A percentile compares a stretch with the other conserved stretches of the same genome.
Conservation (phyloP, 2,329 filamentous ascomycete genomes). For the Fusarium newnesense region DNA sequence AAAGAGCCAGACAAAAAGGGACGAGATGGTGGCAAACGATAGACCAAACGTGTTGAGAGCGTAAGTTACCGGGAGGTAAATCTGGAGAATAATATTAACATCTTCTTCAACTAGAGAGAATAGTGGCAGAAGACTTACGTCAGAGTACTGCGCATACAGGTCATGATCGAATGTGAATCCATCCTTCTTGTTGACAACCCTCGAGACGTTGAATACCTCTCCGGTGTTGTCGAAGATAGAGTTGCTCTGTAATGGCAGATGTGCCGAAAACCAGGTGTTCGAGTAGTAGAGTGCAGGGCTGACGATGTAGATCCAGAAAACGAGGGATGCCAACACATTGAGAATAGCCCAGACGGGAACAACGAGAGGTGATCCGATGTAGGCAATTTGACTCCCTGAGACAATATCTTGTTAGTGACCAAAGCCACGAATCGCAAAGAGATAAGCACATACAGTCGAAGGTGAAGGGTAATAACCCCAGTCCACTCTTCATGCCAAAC, state of each 20-base stretch:
- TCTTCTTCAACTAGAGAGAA: fast-evolving
- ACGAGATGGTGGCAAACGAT: constrained; percentile 61
- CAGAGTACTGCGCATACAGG: constrained; percentile 61
- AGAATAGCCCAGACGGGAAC: constrained; percentile 57
- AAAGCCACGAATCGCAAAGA: neutral
- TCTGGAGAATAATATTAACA: constrained; percentile 15
- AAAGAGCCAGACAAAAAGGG: constrained; percentile 47
- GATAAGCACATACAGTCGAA: constrained; percentile 50
- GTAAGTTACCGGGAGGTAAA: constrained; percentile 57
- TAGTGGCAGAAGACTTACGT: constrained; percentile 43
- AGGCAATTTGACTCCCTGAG: constrained; percentile 47
- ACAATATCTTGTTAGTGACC: neutral
- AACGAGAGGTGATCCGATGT: constrained; percentile 54
- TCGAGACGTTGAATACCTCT: constrained; percentile 57
- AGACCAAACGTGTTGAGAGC: constrained; percentile 62
- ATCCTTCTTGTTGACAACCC: constrained; percentile 57
- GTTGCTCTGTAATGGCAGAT: constrained; percentile 63
- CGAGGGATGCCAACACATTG: constrained; percentile 59
- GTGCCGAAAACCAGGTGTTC: constrained; percentile 62
- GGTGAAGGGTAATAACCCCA: constrained; percentile 54
- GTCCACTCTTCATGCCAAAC: constrained; percentile 58
- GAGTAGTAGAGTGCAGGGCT: constrained; percentile 58
- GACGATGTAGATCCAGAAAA: constrained; percentile 59
- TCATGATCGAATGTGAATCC: constrained; percentile 57
- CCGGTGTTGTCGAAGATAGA: constrained; percentile 65